Evolutionary conservation across 2,329 filamentous ascomycete species (phyloP), one percentile per base, ranked within the genome.

Genomic region (Apiospora marii): DNA sequence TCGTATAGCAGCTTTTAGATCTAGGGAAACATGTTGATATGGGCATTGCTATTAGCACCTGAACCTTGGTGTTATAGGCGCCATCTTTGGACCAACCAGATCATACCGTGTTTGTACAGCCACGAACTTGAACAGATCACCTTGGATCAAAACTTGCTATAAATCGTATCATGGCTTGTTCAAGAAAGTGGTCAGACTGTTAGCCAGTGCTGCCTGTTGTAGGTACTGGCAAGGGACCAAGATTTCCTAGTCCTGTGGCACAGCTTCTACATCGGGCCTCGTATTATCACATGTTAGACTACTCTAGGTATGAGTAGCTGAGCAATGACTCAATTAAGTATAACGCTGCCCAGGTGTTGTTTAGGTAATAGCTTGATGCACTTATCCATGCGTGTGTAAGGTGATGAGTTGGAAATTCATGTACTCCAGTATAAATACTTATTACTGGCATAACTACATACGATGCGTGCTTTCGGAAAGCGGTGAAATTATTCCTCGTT

Each of bases 401-500:
- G 3, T 51, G 14, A 13, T 53, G 14, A 53, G 49, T 14, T 16
- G 19, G 49, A 24, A 49, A 49, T 19, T 49, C 2, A 19, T 22
- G 44, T 22, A 22, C 27, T 30, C 7, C 22, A 22, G 46, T 19
- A 51, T 51, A 27, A 27, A 24, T 14, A 27, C n/a, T n/a, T n/a
- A n/a, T n/a, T n/a, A n/a, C 14, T 14, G 24, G n/a, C 46, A 49
- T 58, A 58, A 58, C 27, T 27, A 30, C 53, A 37, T 41, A 22
- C 30, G 37, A 41, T 34, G 19, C 8, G n/a, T 4, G 58, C 4
- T 41, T 64, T n/a, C 19, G 58, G 58, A 64, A 64, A 41, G 58
- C 58, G 58, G 58, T 64, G 34, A 64, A 64, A 64, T 64, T 64
- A n/a, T 64, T 64, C 30, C 34, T 64, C 19, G 6, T 22, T 68